phyloP scores from a whole-genome alignment of 352 stramenopile species.

The Pythium coloratum region DNA sequence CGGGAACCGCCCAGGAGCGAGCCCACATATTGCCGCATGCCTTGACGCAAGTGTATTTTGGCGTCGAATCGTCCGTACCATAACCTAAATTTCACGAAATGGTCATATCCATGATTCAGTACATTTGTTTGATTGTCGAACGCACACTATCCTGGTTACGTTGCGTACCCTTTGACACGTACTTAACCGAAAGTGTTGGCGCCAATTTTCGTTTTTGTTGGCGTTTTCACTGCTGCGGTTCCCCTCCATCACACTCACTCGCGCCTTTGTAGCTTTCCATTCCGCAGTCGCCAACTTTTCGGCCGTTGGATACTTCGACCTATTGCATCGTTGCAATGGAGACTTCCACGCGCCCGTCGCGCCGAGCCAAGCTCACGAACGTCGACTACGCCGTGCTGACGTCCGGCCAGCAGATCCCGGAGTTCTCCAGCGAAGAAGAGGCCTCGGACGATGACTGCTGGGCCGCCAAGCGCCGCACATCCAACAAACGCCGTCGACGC shows the following conservation, averaged over 20 bases:
- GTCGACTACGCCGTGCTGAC: conserved; percentile 81
- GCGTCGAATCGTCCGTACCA: conserved; percentile 10
- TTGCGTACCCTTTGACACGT: neutral
- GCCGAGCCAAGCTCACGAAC: conserved; percentile 71
- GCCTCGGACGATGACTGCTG: conserved; percentile 48
- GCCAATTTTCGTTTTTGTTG: conserved; percentile 7
- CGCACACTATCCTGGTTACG: neutral
- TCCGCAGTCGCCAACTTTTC: neutral
- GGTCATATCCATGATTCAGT: neutral
- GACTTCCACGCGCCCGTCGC: conserved; percentile 37
- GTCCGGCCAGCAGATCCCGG: conserved; percentile 74
- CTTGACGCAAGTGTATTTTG: neutral
- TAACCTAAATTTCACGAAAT: conserved; percentile 24
- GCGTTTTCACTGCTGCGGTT: neutral
- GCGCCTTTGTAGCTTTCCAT: neutral
- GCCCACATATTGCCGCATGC: neutral
- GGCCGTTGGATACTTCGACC: neutral
- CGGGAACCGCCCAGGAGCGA: conserved; percentile 3
- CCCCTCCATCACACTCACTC: neutral
- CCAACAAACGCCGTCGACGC: conserved; percentile 6
- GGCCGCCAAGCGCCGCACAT: neutral
- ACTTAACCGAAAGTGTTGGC: conserved; percentile 1
- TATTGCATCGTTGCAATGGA: neutral
- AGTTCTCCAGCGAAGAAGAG: conserved; percentile 75
- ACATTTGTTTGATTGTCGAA: neutral